Evolutionary conservation across 306 rosid species (phyloP), one percentile per base, ranked within the genome.

Genomic region (Psophocarpus tetragonolobus): DNA sequence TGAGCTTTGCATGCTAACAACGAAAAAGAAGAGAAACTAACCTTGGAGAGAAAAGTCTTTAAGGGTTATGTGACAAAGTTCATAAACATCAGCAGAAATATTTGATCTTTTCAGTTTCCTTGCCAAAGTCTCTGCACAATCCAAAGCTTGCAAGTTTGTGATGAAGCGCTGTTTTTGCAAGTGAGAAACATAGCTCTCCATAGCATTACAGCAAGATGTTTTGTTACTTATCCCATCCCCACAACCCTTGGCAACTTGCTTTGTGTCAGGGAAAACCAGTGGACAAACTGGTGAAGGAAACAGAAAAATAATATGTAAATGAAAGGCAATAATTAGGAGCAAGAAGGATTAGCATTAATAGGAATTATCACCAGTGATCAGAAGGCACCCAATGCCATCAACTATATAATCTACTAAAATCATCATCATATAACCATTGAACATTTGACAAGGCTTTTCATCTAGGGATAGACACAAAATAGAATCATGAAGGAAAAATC

Each of bases 1-100:
- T 20, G 61, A 13, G 29, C 42, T 61, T 36, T 26, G 65, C 67
- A 72, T 38, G 36, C 14, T 36, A 73, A 74, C 30, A 80, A 14
- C 21, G 18, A 17, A 4, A 51, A 61, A 85, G 41, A 79, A 81
- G 48, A 8, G 29, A 67, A 41, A 82, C 84, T 42, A 87, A 92
- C 99, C 99, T 95, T 95, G 99, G 41, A 91, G 96, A 61, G 99
- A 95, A 84, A 92, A 95, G 85, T 92, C 97, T 80, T 91, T 92
- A 20, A 92, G 99, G 85, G 91, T 92, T 72, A 95, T 81, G 61
- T 86, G 97, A 83, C 99, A 95, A 6, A 92, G 94, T 73, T 84
- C 80, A 62, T 88, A 95, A 60, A 95, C 89, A 85, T 95, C 88
- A 20, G 85, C 63, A 14, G 90, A 80, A 32, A 95, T 86, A 70